A percentile compares a stretch with the other conserved stretches of the same genome.
Evolutionary conservation across 129 eudicot genomes (phyloP).

Genomic region (Lactuca sativa): DNA sequence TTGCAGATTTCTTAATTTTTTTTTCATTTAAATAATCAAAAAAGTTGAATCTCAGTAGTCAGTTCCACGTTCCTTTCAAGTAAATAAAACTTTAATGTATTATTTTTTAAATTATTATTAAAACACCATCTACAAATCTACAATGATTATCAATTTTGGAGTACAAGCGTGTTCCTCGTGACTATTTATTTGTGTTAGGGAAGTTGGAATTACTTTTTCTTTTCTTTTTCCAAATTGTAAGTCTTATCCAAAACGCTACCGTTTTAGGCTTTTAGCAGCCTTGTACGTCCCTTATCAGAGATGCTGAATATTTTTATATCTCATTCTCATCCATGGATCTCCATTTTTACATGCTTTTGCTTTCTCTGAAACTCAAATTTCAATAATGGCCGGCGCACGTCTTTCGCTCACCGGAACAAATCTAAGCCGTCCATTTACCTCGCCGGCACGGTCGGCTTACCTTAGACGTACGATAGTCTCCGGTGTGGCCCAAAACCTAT

Average conservation of each 20-base stretch:
- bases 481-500: conserved; percentile 26
- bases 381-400: conserved; percentile 42
- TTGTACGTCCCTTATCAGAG: neutral
- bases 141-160: too few relatives aligned
- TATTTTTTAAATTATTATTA: too few relatives aligned
- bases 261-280: neutral
- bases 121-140: too few relatives aligned
- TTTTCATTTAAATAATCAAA: too few relatives aligned
- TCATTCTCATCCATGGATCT: neutral
- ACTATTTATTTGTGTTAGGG: too few relatives aligned
- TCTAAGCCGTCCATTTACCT: conserved; percentile 22
- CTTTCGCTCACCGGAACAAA: conserved; percentile 14
- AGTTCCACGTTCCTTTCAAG: too few relatives aligned
- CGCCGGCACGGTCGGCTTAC: neutral
- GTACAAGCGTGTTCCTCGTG: too few relatives aligned
- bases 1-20: too few relatives aligned
- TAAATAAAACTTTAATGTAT: too few relatives aligned
- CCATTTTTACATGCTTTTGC: neutral
- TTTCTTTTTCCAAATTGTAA: neutral
- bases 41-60: too few relatives aligned
- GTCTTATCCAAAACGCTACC: neutral
- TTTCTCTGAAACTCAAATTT: neutral
- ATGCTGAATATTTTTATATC: neutral
- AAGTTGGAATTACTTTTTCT: too few relatives aligned
- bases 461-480: neutral